These are phyloP conservation scores for Pleochaeta shiraiana DNA, from an alignment of 2,329 filamentous ascomycete genomes.

Conservation along the genomic window DNA sequence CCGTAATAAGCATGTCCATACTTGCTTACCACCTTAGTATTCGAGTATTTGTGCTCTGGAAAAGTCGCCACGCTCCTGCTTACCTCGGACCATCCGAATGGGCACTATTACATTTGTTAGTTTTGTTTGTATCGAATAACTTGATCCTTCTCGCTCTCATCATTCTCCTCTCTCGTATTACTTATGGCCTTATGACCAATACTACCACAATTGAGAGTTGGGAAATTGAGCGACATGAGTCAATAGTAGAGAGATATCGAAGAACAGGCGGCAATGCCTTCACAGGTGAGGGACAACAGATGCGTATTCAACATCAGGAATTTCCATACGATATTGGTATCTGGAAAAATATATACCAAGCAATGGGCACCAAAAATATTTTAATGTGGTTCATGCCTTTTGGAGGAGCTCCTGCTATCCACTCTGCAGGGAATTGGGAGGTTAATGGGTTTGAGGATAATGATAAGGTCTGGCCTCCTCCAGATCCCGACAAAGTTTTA, in stretches of 20 bases:
- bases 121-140: conserved; percentile 34
- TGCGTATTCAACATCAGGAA: conserved; percentile 41
- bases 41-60: conserved; percentile 39
- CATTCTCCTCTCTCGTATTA: conserved; percentile 41
- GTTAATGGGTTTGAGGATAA: conserved; percentile 58
- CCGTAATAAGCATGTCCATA: conserved; percentile 35
- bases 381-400: conserved; percentile 51
- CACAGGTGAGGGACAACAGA: conserved; percentile 25
- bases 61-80: conserved; percentile 41
- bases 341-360: conserved; percentile 49
- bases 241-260: conserved; percentile 26
- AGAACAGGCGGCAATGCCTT: conserved; percentile 21
- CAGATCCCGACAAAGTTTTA: conserved; percentile 36
- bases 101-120: conserved; percentile 37
- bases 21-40: conserved; percentile 38
- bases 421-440: conserved; percentile 31
- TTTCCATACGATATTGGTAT: conserved; percentile 69
- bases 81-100: conserved; percentile 47
- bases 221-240: conserved; percentile 44
- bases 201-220: conserved; percentile 65
- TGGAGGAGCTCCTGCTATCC: conserved; percentile 25
- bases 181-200: conserved; percentile 41
- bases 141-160: conserved; percentile 37
- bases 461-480: conserved; percentile 37
- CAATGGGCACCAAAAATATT: conserved; percentile 48